phyloP scores from a whole-genome alignment of 179 eudicot genomes.

The Corrigiola litoralis region DNA sequence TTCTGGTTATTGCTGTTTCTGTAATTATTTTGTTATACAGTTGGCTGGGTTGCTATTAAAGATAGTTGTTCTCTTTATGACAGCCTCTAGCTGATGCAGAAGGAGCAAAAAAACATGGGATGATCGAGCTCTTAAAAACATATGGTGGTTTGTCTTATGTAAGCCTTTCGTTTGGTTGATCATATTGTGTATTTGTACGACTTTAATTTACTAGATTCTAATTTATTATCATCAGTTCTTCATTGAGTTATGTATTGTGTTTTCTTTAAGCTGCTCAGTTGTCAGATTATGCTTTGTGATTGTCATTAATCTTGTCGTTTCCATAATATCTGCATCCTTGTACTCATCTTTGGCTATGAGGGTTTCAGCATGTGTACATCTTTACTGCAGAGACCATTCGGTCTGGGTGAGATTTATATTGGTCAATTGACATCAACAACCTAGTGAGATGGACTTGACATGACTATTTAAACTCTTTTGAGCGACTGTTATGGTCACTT shows the following conservation, averaged over 20 bases:
- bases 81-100: conserved; percentile 99
- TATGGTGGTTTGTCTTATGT: conserved; percentile 89
- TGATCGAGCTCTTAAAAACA: conserved; percentile 76
- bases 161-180: conserved; percentile 31
- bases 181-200: not conserved
- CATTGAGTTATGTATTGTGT: not conserved
- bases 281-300: not conserved
- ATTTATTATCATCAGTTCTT: not conserved
- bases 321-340: not conserved
- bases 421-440: not conserved
- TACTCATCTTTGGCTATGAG: not conserved
- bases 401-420: too few species aligned
- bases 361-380: not conserved
- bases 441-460: not conserved
- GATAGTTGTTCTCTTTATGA: conserved; percentile 22
- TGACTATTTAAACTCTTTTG: not conserved
- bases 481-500: not conserved
- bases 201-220: not conserved
- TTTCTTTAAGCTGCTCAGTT: not conserved
- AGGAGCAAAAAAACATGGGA: conserved; percentile 76
- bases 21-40: not conserved
- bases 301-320: not conserved
- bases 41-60: conserved; percentile 7
- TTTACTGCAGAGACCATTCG: not conserved
- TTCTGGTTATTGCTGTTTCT: not conserved